A percentile compares a stretch with the other conserved stretches of the same genome.
Evolutionary conservation across 768 basidiomycete genomes (phyloP).

Genomic region (Mycena amicta): DNA sequence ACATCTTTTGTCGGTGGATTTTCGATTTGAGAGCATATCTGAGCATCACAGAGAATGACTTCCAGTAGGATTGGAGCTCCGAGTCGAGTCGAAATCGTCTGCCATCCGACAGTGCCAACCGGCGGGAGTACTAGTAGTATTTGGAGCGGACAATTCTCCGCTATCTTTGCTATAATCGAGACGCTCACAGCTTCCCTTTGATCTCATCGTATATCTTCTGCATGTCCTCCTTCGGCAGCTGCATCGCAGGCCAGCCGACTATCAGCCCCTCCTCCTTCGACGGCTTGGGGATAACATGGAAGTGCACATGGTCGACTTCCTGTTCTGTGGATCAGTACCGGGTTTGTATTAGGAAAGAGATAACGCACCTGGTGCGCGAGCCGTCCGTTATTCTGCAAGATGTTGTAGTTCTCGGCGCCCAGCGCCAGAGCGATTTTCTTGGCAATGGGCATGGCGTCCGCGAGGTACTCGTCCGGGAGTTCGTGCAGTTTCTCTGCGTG

Average conservation of each 20-base stretch:
- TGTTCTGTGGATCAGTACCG: slow-evolving; percentile 26
- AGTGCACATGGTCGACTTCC: slow-evolving; percentile 87
- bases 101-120: no score
- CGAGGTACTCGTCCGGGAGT: slow-evolving; percentile 82
- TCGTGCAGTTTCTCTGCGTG: slow-evolving; percentile 87
- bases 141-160: no score
- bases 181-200: slow-evolving; percentile 57
- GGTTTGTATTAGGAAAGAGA: background rate
- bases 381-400: slow-evolving; percentile 69
- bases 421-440: slow-evolving; percentile 85
- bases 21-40: no score
- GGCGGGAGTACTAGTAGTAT: no score
- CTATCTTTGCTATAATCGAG: no score
- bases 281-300: slow-evolving; percentile 94
- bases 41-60: no score
- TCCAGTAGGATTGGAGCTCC: no score
- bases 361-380: slow-evolving; percentile 57
- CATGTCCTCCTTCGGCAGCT: slow-evolving; percentile 65
- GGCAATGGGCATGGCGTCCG: slow-evolving; percentile 74
- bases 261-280: slow-evolving; percentile 71
- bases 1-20: no score
- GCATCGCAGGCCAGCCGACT: slow-evolving; percentile 76
- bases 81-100: no score
- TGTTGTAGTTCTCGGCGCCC: slow-evolving; percentile 79
- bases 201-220: slow-evolving; percentile 60